phyloP scores from a whole-genome alignment of 352 stramenopile species.

The Globisporangium orthogonon region DNA sequence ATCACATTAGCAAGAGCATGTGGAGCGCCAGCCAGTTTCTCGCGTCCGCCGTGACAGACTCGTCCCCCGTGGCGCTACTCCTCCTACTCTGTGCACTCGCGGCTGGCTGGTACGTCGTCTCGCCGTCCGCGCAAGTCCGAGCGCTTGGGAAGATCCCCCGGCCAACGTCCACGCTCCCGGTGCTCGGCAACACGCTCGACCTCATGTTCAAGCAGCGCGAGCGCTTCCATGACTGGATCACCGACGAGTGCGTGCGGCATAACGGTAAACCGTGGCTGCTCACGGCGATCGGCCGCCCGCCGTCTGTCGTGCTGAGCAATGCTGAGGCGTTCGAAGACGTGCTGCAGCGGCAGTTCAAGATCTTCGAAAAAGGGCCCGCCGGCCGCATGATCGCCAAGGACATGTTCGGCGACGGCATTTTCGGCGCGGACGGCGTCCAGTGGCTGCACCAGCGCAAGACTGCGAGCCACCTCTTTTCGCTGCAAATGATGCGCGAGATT shows the following conservation, averaged over 20 bases:
- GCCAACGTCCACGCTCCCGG: constrained; percentile 28
- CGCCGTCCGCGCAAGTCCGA: constrained; percentile 18
- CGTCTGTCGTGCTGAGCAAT: constrained; percentile 34
- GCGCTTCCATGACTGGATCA: constrained; percentile 52
- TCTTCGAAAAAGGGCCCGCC: constrained; percentile 57
- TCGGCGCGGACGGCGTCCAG: constrained; percentile 47
- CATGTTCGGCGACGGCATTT: constrained; percentile 68
- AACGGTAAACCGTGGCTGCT: constrained; percentile 40
- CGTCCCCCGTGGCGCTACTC: constrained; percentile 9
- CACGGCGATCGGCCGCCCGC: constrained; percentile 25
- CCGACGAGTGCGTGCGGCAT: constrained; percentile 33
- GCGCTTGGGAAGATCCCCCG: constrained; percentile 21
- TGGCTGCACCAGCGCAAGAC: constrained; percentile 74
- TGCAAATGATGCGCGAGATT: constrained; percentile 43
- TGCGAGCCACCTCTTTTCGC: constrained; percentile 85
- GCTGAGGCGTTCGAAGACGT: constrained; percentile 42
- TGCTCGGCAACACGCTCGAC: constrained; percentile 47
- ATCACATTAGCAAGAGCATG: not conserved
- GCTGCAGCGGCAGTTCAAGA: constrained; percentile 59
- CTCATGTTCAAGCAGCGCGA: constrained; percentile 35
- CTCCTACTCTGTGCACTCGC: constrained; percentile 12
- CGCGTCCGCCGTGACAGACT: not conserved
- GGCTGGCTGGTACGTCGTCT: constrained; percentile 15
- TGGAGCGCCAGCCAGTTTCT: constrained; percentile 7
- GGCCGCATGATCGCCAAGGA: constrained; percentile 30